Percentiles rank a stretch among this genome's conserved stretches.
These are phyloP conservation scores for Amniculicola lignicola DNA, from an alignment of 495 filamentous ascomycete species.

Conservation along the genomic window DNA sequence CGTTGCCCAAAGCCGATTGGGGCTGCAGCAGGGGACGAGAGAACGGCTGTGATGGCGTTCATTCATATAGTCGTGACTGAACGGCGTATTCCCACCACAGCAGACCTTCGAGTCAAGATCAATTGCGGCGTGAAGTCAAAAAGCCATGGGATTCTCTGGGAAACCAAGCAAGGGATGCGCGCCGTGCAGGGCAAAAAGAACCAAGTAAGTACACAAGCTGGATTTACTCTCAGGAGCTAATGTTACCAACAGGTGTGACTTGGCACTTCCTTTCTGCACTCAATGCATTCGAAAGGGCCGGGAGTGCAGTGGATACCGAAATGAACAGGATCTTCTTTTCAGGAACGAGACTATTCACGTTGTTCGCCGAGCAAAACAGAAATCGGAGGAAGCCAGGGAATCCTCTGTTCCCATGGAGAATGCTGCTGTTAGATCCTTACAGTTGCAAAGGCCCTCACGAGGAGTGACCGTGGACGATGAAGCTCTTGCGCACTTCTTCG, in stretches of 20 bases:
- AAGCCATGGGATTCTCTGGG: conserved; percentile 4
- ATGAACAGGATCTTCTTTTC: conserved; percentile 13
- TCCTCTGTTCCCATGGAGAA: background rate
- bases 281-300: conserved; percentile 17
- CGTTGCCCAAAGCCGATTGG: no score
- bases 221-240: background rate
- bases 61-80: no score
- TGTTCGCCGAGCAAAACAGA: background rate
- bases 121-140: no score
- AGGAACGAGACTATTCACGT: conserved; percentile 4
- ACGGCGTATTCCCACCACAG: no score
- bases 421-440: no score
- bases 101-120: no score
- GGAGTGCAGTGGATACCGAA: conserved; percentile 11
- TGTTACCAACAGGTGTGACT: conserved; percentile 11
- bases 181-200: conserved; percentile 15
- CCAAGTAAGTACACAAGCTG: conserved; percentile 5
- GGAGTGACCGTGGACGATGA: conserved; percentile 11
- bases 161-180: conserved; percentile 10
- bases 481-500: conserved; percentile 10
- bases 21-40: no score
- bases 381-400: background rate
- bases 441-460: no score
- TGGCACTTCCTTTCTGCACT: conserved; percentile 7
- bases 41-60: no score